phyloP scores from a whole-genome alignment of 2,329 filamentous ascomycete genomes.

The Penicillium sp. region DNA sequence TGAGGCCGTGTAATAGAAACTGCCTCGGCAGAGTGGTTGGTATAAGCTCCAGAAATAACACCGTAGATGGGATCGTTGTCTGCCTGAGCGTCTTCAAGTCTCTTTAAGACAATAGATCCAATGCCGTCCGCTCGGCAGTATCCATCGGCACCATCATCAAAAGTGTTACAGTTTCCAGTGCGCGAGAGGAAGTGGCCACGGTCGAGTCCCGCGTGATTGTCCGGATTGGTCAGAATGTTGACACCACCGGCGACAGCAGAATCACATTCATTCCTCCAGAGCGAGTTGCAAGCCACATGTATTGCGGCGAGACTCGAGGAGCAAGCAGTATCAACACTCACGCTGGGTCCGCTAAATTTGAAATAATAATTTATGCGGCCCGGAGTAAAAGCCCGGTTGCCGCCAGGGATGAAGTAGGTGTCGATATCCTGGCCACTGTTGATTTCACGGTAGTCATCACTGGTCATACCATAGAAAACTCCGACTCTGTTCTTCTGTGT shows the following conservation, averaged over 20 bases:
- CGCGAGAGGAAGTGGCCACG: slow-evolving; percentile 80
- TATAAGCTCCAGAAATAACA: slow-evolving; percentile 74
- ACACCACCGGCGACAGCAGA: slow-evolving; percentile 80
- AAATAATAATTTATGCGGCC: slow-evolving; percentile 66
- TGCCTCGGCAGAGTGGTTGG: slow-evolving; percentile 81
- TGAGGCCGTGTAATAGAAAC: slow-evolving; percentile 86
- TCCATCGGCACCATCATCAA: slow-evolving; percentile 79
- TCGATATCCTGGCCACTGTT: slow-evolving; percentile 75
- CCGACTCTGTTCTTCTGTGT: slow-evolving; percentile 70
- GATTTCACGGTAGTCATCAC: slow-evolving; percentile 78
- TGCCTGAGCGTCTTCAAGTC: slow-evolving; percentile 75
- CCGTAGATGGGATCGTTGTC: slow-evolving; percentile 75
- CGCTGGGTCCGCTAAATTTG: slow-evolving; percentile 75
- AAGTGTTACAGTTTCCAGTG: slow-evolving; percentile 78
- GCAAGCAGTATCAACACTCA: slow-evolving; percentile 78
- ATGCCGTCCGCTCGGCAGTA: slow-evolving; percentile 82
- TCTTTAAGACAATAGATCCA: slow-evolving; percentile 77
- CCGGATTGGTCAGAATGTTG: slow-evolving; percentile 78
- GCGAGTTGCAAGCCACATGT: slow-evolving; percentile 72
- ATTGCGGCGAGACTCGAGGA: slow-evolving; percentile 76
- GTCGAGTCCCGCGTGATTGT: slow-evolving; percentile 77
- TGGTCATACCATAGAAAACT: slow-evolving; percentile 76
- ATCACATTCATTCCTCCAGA: slow-evolving; percentile 78
- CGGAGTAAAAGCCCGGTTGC: slow-evolving; percentile 57
- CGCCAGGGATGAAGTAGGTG: slow-evolving; percentile 70